Percentiles rank a stretch among this genome's conserved stretches.
These are phyloP conservation scores for Eragrostis nindensis DNA, from an alignment of 176 grass and related monocot species.

Conservation along the genomic window DNA sequence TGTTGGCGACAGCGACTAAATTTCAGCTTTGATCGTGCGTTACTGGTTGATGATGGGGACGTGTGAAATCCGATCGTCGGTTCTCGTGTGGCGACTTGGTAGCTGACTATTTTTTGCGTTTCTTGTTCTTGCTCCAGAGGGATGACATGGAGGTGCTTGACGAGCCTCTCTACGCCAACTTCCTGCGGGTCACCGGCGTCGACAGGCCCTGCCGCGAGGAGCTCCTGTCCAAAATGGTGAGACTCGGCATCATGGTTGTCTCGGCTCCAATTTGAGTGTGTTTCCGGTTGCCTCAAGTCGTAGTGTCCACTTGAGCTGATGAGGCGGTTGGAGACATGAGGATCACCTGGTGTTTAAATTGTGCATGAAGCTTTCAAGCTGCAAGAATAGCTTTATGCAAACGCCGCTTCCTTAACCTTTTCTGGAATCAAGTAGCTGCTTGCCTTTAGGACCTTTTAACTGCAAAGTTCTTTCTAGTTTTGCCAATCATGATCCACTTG, in stretches of 20 bases:
- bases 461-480: neutral
- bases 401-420: neutral
- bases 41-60: neutral
- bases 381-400: slow-evolving; percentile 1
- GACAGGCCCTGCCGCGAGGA: slow-evolving; percentile 81
- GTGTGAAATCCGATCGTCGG: neutral
- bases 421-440: neutral
- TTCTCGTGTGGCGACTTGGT: neutral
- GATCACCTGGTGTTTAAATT: neutral
- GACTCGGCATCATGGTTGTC: neutral
- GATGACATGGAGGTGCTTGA: slow-evolving; percentile 92
- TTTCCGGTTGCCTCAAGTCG: neutral
- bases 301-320: neutral
- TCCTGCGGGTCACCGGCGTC: slow-evolving; percentile 62
- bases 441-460: neutral
- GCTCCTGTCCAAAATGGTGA: slow-evolving; percentile 84
- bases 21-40: neutral
- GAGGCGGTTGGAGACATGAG: neutral
- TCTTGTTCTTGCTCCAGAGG: slow-evolving; percentile 52
- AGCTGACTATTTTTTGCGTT: neutral
- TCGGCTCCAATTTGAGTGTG: neutral
- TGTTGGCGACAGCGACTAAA: neutral
- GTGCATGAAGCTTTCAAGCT: neutral
- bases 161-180: slow-evolving; percentile 94
- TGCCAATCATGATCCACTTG: neutral